Percentiles rank a stretch among this genome's conserved stretches.
Evolutionary conservation across 208 protist species (phyloP).

Genomic region (Kentomonas sorsogonicus): DNA sequence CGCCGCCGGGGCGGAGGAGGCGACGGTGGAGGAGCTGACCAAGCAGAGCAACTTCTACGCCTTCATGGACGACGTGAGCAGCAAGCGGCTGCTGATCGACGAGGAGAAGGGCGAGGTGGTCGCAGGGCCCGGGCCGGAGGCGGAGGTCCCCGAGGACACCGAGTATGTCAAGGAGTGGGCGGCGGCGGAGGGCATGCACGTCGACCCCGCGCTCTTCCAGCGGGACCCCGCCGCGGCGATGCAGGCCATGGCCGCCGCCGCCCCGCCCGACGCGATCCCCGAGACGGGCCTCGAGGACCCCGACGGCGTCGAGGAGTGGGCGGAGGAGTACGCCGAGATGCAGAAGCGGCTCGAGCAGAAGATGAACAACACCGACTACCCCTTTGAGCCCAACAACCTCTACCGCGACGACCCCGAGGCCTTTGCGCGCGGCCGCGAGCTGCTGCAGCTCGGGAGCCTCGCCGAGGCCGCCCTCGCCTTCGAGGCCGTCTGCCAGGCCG

Average conservation of each 20-base stretch:
- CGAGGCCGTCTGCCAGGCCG: conserved; percentile 81
- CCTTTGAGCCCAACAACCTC: conserved; percentile 86
- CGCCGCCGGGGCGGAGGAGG: conserved; percentile 30
- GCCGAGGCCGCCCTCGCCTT: conserved; percentile 86
- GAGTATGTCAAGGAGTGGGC: conserved; percentile 54
- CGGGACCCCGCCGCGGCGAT: conserved; percentile 3
- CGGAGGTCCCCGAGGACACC: conserved; percentile 39
- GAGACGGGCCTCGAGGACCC: conserved; percentile 9
- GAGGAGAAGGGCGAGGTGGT: conserved; percentile 73
- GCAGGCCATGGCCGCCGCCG: background rate
- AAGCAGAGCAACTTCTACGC: conserved; percentile 66
- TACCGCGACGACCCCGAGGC: conserved; percentile 76
- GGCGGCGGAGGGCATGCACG: conserved; percentile 38
- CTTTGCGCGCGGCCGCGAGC: conserved; percentile 63
- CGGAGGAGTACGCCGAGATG: conserved; percentile 67
- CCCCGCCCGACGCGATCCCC: conserved; percentile 1
- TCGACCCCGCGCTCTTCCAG: conserved; percentile 43
- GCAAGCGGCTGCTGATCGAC: conserved; percentile 71
- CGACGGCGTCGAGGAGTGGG: conserved; percentile 64
- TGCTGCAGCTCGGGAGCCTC: conserved; percentile 71
- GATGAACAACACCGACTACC: conserved; percentile 77
- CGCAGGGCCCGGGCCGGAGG: conserved; percentile 58
- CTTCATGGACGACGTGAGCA: conserved; percentile 78
- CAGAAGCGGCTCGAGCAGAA: conserved; percentile 34
- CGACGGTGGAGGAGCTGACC: conserved; percentile 57